Percentiles rank a stretch among this genome's conserved stretches.
Conservation (phyloP, 2,329 filamentous ascomycete genomes). For the Claviceps pazoutovae region DNA sequence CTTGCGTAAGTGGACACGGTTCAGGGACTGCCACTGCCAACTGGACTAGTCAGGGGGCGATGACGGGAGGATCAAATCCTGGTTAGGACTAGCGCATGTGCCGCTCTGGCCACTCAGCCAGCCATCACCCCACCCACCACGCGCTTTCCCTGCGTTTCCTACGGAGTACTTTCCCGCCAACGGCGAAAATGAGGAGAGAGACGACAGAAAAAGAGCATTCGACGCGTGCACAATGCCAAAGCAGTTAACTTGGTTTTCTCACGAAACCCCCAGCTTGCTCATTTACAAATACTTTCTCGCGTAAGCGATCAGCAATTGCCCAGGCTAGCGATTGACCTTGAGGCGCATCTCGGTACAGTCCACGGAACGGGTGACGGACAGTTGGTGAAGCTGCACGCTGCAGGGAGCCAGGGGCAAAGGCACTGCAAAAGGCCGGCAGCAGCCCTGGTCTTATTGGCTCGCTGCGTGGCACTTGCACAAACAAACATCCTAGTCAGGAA, state of each 20-base stretch:
- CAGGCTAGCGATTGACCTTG: too few species aligned
- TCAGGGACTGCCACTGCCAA: too few species aligned
- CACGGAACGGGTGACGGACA: too few species aligned
- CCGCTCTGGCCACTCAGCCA: neutral
- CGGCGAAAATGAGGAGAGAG: too few species aligned
- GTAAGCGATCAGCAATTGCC: too few species aligned
- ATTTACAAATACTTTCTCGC: too few species aligned
- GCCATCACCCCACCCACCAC: neutral
- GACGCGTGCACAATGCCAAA: too few species aligned
- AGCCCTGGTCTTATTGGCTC: neutral
- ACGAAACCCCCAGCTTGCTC: too few species aligned
- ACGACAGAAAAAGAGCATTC: too few species aligned
- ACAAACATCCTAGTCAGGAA: constrained; percentile 8
- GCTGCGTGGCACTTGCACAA: neutral
- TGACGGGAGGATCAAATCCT: neutral
- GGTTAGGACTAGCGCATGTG: neutral
- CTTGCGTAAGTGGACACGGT: neutral
- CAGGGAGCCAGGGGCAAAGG: neutral
- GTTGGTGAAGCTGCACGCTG: neutral
- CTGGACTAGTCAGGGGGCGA: neutral
- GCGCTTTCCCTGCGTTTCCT: neutral
- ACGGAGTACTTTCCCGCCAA: neutral
- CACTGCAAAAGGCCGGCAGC: neutral
- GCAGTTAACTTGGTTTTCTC: too few species aligned
- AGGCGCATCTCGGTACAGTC: too few species aligned